A percentile compares a stretch with the other conserved stretches of the same genome.
Evolutionary conservation across 805 yeast genomes (phyloP).

Genomic region (Candida glaebosa): DNA sequence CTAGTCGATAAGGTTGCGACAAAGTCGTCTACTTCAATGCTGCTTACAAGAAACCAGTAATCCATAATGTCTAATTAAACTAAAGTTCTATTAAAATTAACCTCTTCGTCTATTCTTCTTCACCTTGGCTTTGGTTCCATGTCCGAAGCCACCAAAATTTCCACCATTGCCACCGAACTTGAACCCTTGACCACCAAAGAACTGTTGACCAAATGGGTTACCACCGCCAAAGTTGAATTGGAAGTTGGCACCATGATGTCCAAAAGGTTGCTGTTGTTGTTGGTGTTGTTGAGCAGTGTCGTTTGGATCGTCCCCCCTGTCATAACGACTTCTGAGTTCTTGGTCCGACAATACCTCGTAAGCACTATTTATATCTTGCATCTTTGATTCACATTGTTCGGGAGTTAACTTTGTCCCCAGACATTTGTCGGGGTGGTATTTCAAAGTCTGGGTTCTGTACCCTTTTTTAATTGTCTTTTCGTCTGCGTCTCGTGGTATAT

Average conservation of each 20-base stretch:
- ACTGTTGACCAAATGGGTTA: slow-evolving; percentile 9
- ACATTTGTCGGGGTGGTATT: slow-evolving; percentile 91
- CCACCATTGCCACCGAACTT: slow-evolving; percentile 10
- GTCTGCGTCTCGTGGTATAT: slow-evolving; percentile 62
- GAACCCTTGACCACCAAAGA: slow-evolving; percentile 12
- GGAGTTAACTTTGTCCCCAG: slow-evolving; percentile 59
- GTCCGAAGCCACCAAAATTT: slow-evolving; percentile 6
- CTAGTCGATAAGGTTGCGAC: too few relatives aligned
- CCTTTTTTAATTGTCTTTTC: slow-evolving; percentile 75
- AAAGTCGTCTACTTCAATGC: too few relatives aligned
- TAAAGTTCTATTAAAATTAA: too few relatives aligned
- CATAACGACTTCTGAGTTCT: slow-evolving; percentile 63
- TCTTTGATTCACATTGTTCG: slow-evolving; percentile 72
- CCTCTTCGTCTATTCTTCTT: slow-evolving; percentile 13
- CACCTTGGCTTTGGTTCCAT: slow-evolving; percentile 10
- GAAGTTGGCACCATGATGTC: slow-evolving; percentile 8
- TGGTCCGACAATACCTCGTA: slow-evolving; percentile 78
- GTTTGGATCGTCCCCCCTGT: slow-evolving; percentile 55
- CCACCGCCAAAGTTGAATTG: slow-evolving; percentile 14
- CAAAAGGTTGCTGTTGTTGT: slow-evolving; percentile 7
- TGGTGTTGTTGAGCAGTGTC: slow-evolving; percentile 20
- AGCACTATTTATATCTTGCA: slow-evolving; percentile 92
- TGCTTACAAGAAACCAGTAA: too few relatives aligned
- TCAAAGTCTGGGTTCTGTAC: slow-evolving; percentile 71
- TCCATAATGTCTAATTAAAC: too few relatives aligned